phyloP scores from a whole-genome alignment of 768 basidiomycete species.

The Exsudoporus frostii region DNA sequence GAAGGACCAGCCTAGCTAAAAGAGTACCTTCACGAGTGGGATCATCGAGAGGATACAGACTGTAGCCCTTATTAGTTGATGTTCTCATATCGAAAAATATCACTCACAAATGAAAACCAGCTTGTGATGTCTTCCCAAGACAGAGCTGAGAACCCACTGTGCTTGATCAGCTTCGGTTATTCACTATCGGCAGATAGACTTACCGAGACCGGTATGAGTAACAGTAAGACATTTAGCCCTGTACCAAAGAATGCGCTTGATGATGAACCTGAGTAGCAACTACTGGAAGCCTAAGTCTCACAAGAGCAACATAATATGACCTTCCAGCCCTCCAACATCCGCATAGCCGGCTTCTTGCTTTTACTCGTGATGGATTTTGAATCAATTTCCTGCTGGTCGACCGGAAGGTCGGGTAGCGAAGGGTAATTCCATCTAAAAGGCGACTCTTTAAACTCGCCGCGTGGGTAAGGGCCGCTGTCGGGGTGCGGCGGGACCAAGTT shows the following conservation, averaged over 20 bases:
- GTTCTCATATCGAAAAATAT: neutral
- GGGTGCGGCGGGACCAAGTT: conserved; percentile 23
- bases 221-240: conserved; percentile 71
- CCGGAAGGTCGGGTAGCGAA: conserved; percentile 18
- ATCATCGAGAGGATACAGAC: conserved; percentile 70
- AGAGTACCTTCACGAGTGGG: conserved; percentile 67
- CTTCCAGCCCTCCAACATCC: conserved; percentile 50
- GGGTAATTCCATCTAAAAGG: conserved; percentile 33
- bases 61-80: conserved; percentile 22
- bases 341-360: conserved; percentile 10
- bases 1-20: neutral
- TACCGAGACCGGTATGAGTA: conserved; percentile 69
- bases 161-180: neutral
- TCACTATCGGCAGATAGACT: conserved; percentile 18
- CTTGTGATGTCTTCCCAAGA: conserved; percentile 46
- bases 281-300: conserved; percentile 28
- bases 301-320: conserved; percentile 55
- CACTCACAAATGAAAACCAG: conserved; percentile 62
- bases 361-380: neutral
- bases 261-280: neutral
- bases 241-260: neutral
- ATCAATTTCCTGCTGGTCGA: conserved; percentile 1
- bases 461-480: conserved; percentile 2
- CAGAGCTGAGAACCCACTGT: conserved; percentile 56
- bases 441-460: conserved; percentile 25